These are phyloP conservation scores for Metarhizium sp. DNA, from an alignment of 2,329 filamentous ascomycete species.

Conservation along the genomic window DNA sequence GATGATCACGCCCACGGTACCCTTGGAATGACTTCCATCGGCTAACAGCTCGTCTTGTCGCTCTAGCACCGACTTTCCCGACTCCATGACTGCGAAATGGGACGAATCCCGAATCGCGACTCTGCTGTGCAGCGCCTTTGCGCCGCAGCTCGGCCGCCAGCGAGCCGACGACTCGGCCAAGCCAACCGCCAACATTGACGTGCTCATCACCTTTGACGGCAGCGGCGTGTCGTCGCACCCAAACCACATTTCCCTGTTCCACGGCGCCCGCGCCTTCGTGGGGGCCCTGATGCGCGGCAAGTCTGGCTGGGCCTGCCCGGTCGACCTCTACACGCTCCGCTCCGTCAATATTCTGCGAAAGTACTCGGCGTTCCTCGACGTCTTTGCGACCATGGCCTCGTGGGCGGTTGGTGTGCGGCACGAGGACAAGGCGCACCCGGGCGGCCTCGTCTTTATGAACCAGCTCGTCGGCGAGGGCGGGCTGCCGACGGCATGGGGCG, in stretches of 20 bases:
- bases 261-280: slow-evolving; percentile 70
- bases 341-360: slow-evolving; percentile 68
- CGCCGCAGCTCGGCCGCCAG: slow-evolving; percentile 45
- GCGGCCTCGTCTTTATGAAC: slow-evolving; percentile 61
- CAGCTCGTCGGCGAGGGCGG: slow-evolving; percentile 49
- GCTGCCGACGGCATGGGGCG: slow-evolving; percentile 56
- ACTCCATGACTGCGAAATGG: slow-evolving; percentile 81
- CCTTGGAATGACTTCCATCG: neutral
- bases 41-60: neutral
- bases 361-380: slow-evolving; percentile 70
- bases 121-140: slow-evolving; percentile 65
- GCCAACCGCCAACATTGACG: slow-evolving; percentile 56
- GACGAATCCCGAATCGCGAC: slow-evolving; percentile 58
- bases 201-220: slow-evolving; percentile 84
- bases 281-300: slow-evolving; percentile 53
- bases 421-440: slow-evolving; percentile 31
- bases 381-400: slow-evolving; percentile 57
- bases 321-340: slow-evolving; percentile 78
- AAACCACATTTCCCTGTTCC: slow-evolving; percentile 85
- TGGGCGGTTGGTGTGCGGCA: slow-evolving; percentile 36
- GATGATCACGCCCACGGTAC: neutral
- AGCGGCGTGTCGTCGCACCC: slow-evolving; percentile 77
- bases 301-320: slow-evolving; percentile 58
- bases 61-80: slow-evolving; percentile 57
- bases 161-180: slow-evolving; percentile 20